Evolutionary conservation across 2,329 filamentous ascomycete species (phyloP).

Genomic region (Colletotrichum destructivum): DNA sequence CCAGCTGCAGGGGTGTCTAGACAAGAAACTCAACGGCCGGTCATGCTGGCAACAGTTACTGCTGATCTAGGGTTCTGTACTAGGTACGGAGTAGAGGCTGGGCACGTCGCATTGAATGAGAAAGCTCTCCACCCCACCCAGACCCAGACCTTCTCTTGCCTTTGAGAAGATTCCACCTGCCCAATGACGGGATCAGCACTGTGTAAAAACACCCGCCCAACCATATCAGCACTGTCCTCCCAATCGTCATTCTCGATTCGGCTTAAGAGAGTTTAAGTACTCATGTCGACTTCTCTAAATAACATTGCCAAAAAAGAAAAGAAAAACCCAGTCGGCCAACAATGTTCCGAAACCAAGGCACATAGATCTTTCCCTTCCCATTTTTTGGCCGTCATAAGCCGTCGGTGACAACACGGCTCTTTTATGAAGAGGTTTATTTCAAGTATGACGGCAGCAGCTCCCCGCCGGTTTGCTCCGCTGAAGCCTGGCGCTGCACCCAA

Average conservation of each 20-base stretch:
- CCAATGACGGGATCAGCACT: constrained; percentile 5
- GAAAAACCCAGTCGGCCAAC: not conserved
- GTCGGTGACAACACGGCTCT: not conserved
- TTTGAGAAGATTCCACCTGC: constrained; percentile 28
- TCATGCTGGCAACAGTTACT: constrained; percentile 13
- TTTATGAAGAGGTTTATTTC: constrained; percentile 52
- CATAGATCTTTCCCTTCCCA: not conserved
- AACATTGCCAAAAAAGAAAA: not conserved
- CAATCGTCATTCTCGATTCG: constrained; percentile 3
- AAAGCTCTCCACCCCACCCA: constrained; percentile 14
- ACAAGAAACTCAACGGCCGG: constrained; percentile 17
- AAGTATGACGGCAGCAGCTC: constrained; percentile 58
- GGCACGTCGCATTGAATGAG: constrained; percentile 21
- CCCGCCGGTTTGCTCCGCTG: constrained; percentile 71
- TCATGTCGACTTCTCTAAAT: constrained; percentile 8
- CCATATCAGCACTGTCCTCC: constrained; percentile 11
- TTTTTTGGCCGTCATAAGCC: not conserved
- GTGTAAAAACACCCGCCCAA: not conserved
- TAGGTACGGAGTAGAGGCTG: not conserved
- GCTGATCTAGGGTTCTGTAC: constrained; percentile 18
- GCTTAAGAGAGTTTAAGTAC: constrained; percentile 1
- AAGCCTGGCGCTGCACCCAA: constrained; percentile 53
- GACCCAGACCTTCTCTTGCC: constrained; percentile 21
- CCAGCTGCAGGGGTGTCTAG: constrained; percentile 29
- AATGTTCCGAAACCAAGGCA: not conserved